Conservation (phyloP, 805 yeast genomes). For the Pichia ethanolica region DNA sequence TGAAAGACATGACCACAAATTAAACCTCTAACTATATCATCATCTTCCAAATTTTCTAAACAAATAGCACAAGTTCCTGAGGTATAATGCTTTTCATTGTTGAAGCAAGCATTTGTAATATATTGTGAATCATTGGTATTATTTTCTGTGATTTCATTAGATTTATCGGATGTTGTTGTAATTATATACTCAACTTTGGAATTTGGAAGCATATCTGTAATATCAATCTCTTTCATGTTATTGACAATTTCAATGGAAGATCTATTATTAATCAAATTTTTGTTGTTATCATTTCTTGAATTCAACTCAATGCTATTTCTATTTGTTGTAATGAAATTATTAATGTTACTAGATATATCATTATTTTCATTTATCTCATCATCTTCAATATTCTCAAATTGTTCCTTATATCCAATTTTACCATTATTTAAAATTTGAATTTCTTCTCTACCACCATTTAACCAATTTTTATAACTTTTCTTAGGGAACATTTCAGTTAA, state of each 20-base stretch:
- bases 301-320: too few species aligned
- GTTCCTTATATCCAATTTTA: conserved; percentile 27
- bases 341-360: too few species aligned
- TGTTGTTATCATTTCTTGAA: background rate
- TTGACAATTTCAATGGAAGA: background rate
- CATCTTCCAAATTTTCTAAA: conserved; percentile 55
- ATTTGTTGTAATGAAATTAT: too few species aligned
- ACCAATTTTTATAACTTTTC: conserved; percentile 52
- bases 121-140: too few species aligned
- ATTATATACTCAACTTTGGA: background rate
- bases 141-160: background rate
- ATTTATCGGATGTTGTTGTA: conserved; percentile 5
- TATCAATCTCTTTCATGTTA: conserved; percentile 5
- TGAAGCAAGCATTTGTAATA: too few species aligned
- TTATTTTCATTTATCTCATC: background rate
- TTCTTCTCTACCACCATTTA: conserved; percentile 51
- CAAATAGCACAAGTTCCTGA: conserved; percentile 78
- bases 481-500: conserved; percentile 56
- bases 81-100: conserved; percentile 36
- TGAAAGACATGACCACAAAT: conserved; percentile 83
- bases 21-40: conserved; percentile 61
- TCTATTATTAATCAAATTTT: background rate
- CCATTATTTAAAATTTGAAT: conserved; percentile 38
- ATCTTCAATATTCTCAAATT: conserved; percentile 29
- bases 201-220: conserved; percentile 5